Evolutionary conservation across 176 grass and related monocot species (phyloP).

Genomic region (Oryza glumipatula): DNA sequence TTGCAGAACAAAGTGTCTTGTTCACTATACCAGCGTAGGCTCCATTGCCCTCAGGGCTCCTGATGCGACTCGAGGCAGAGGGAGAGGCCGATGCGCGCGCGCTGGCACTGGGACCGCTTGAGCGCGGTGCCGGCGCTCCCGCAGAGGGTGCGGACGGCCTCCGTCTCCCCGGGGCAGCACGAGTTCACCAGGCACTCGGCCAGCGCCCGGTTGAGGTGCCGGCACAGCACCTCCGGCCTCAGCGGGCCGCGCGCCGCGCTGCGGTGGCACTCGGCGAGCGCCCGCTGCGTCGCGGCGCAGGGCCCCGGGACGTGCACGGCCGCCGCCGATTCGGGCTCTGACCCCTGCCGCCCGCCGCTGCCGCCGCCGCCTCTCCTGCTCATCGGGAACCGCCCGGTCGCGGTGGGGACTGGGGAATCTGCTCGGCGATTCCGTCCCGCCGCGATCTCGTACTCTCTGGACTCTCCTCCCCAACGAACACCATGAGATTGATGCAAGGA

Average conservation of each 20-base stretch:
- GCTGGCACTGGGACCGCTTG: conserved; percentile 79
- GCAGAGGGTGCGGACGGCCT: conserved; percentile 71
- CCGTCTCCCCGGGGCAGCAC: conserved; percentile 66
- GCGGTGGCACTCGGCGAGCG: conserved; percentile 73
- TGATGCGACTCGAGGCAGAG: conserved; percentile 82
- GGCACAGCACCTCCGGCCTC: conserved; percentile 60
- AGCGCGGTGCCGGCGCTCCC: conserved; percentile 66
- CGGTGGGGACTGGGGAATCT: background rate
- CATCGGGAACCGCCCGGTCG: conserved; percentile 20
- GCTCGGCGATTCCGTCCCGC: background rate
- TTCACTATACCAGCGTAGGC: background rate
- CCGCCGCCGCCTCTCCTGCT: conserved; percentile 26
- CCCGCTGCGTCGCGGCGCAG: conserved; percentile 50
- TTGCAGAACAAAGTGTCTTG: background rate
- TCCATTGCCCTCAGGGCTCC: conserved; percentile 1
- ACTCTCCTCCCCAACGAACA: background rate
- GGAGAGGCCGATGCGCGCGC: conserved; percentile 67
- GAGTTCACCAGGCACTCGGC: conserved; percentile 72
- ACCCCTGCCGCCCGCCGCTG: background rate
- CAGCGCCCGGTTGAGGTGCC: conserved; percentile 78
- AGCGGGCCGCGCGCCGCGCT: conserved; percentile 40
- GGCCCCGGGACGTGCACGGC: conserved; percentile 28
- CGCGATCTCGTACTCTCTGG: background rate
- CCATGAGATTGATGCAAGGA: no score
- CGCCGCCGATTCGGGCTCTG: background rate